phyloP scores from a whole-genome alignment of 1,284 basidiomycete species.

The Fomitopsis schrenkii region DNA sequence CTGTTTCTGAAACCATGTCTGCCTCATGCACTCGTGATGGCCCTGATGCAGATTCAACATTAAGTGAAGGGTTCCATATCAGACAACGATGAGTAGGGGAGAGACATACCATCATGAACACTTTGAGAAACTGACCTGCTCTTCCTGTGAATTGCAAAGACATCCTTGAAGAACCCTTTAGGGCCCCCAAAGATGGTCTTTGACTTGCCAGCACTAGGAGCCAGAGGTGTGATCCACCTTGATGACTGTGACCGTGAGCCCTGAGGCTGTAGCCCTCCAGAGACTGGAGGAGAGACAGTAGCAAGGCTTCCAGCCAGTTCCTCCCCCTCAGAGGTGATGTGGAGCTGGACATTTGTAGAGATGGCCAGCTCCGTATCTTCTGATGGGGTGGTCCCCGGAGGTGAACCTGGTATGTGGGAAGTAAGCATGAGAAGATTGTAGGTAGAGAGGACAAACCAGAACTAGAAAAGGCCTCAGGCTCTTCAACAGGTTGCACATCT shows the following conservation, averaged over 20 bases:
- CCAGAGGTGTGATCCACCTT: background rate
- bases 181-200: constrained; percentile 10
- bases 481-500: background rate
- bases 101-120: background rate
- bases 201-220: background rate
- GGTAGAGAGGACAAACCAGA: background rate
- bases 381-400: background rate
- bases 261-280: background rate
- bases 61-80: no score
- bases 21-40: no score
- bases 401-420: background rate
- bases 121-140: background rate
- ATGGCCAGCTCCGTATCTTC: background rate
- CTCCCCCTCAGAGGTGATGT: background rate
- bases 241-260: background rate
- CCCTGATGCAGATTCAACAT: no score
- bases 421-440: background rate
- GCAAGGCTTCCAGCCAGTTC: background rate
- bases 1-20: no score
- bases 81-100: no score
- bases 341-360: background rate
- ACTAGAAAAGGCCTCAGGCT: background rate
- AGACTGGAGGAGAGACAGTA: background rate
- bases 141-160: constrained; percentile 6
- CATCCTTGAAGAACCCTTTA: constrained; percentile 17